Conservation (phyloP, 306 rosid genomes). For the Leucaena leucocephala region DNA sequence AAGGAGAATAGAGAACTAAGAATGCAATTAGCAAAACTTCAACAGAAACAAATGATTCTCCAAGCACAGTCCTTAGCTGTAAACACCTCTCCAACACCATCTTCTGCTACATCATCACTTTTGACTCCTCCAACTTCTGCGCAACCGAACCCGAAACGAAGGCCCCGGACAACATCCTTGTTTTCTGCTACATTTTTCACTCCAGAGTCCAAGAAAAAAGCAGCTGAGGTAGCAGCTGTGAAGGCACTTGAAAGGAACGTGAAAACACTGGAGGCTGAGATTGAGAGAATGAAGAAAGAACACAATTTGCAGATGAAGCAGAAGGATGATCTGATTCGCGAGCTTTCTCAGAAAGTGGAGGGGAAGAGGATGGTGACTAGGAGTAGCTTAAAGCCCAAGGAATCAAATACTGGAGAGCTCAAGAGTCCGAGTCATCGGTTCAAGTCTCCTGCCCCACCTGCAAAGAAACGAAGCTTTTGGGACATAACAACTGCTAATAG, state of each 20-base stretch:
- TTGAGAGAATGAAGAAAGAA: constrained; percentile 76
- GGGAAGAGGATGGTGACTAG: constrained; percentile 59
- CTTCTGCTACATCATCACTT: constrained; percentile 67
- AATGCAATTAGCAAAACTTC: constrained; percentile 74
- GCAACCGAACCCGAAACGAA: constrained; percentile 62
- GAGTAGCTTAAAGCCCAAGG: constrained; percentile 63
- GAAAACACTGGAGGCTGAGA: constrained; percentile 70
- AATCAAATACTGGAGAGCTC: constrained; percentile 61
- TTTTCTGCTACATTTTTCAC: constrained; percentile 72
- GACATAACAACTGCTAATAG: constrained; percentile 87
- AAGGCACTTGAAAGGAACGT: constrained; percentile 64
- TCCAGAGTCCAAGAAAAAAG: constrained; percentile 78
- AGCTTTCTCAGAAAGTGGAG: constrained; percentile 49
- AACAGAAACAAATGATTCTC: constrained; percentile 71
- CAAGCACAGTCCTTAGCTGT: constrained; percentile 79
- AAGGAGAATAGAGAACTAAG: constrained; percentile 85
- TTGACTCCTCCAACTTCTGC: constrained; percentile 68
- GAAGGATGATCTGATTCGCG: constrained; percentile 71
- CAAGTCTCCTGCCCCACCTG: constrained; percentile 75
- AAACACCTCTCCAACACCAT: constrained; percentile 74
- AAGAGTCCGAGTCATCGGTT: constrained; percentile 82
- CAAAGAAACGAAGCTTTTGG: constrained; percentile 94
- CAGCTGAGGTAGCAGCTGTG: constrained; percentile 56
- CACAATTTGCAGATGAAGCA: constrained; percentile 68
- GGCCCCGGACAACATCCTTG: constrained; percentile 68